Conservation (phyloP, 495 filamentous ascomycete genomes). For the Talaromyces ruber region DNA sequence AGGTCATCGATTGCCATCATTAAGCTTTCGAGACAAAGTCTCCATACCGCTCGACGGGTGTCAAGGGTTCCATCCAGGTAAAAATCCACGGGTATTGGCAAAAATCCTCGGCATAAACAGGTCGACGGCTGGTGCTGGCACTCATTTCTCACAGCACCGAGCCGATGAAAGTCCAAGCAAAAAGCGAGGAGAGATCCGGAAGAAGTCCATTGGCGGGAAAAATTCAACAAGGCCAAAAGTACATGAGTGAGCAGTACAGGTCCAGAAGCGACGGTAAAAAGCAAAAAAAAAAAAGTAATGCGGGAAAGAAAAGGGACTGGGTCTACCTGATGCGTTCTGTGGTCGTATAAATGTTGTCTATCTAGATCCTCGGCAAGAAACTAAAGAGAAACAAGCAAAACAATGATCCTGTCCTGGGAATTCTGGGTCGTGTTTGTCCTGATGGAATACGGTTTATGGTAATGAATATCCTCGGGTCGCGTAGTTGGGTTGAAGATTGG, state of each 20-base stretch:
- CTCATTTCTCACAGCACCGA: slow-evolving; percentile 8
- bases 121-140: slow-evolving; percentile 4
- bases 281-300: slow-evolving; percentile 12
- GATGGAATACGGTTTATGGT: background rate
- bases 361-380: slow-evolving; percentile 14
- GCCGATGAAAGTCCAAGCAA: background rate
- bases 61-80: slow-evolving; percentile 11
- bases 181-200: slow-evolving; percentile 12
- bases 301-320: slow-evolving; percentile 26
- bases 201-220: slow-evolving; percentile 13
- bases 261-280: slow-evolving; percentile 14
- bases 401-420: slow-evolving; percentile 8
- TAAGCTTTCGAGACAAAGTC: slow-evolving; percentile 27
- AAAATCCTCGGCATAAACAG: background rate
- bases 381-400: slow-evolving; percentile 18
- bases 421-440: slow-evolving; percentile 5
- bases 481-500: background rate
- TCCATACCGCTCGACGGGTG: slow-evolving; percentile 29
- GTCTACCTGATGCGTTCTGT: slow-evolving; percentile 34
- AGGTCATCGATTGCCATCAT: slow-evolving; percentile 33
- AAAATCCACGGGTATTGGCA: background rate
- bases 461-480: background rate
- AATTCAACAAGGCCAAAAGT: slow-evolving; percentile 9
- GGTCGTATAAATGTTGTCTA: slow-evolving; percentile 15
- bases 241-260: slow-evolving; percentile 13